A percentile compares a stretch with the other conserved stretches of the same genome.
phyloP scores from a whole-genome alignment of 495 filamentous ascomycete species.

The Penicillium cosmopolitanum region DNA sequence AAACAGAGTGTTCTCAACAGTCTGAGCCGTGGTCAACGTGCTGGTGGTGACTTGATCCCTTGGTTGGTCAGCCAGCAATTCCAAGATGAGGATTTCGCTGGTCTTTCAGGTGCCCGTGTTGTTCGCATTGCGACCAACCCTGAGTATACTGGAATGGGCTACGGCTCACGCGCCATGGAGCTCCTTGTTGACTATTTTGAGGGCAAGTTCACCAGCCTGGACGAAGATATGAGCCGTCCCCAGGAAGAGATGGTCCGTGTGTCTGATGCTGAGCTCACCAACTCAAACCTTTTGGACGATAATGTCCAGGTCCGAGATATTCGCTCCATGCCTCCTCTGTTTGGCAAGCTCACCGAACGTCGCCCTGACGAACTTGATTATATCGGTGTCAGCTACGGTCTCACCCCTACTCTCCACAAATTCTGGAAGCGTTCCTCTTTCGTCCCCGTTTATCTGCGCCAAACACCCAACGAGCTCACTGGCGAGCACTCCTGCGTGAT shows the following conservation, averaged over 20 bases:
- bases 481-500: conserved; percentile 98
- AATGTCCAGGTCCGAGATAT: conserved; percentile 90
- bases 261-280: conserved; percentile 81
- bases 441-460: conserved; percentile 87
- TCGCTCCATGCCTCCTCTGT: conserved; percentile 86
- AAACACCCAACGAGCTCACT: conserved; percentile 94
- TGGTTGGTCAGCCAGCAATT: conserved; percentile 99
- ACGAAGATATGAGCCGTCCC: conserved; percentile 57
- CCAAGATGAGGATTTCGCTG: conserved; percentile 95
- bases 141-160: conserved; percentile 92
- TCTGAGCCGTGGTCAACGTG: conserved; percentile 84
- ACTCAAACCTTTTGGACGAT: conserved; percentile 78
- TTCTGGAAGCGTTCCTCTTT: conserved; percentile 96
- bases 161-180: conserved; percentile 84
- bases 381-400: conserved; percentile 90
- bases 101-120: conserved; percentile 86
- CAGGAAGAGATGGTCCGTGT: conserved; percentile 71
- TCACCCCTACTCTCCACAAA: conserved; percentile 86
- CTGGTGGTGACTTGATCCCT: conserved; percentile 93
- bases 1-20: conserved; percentile 87
- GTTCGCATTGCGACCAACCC: conserved; percentile 97
- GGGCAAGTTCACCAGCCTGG: conserved; percentile 85
- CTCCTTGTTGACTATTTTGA: conserved; percentile 92
- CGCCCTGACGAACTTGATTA: conserved; percentile 85
- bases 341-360: conserved; percentile 84